A percentile compares a stretch with the other conserved stretches of the same genome.
Conservation (phyloP, 1,284 basidiomycete genomes). For the Rhodotorula mucilaginosa region DNA sequence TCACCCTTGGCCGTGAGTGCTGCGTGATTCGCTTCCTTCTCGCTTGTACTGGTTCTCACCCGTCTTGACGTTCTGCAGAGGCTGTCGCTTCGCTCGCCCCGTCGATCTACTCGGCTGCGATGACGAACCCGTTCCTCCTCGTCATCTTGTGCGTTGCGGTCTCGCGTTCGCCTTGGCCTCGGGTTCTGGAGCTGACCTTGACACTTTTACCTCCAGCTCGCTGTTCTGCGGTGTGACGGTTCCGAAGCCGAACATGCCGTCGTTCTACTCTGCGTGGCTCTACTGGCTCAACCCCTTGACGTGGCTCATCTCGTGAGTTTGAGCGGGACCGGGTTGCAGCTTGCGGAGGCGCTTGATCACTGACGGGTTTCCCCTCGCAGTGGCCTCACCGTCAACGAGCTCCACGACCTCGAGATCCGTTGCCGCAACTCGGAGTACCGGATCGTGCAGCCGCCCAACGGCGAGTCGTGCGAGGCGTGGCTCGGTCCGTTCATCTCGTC, state of each 20-base stretch:
- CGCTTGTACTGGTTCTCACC: background rate
- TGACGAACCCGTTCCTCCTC: slow-evolving; percentile 72
- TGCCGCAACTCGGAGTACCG: slow-evolving; percentile 47
- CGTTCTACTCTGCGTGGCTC: slow-evolving; percentile 68
- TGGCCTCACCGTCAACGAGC: slow-evolving; percentile 72
- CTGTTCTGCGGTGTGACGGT: slow-evolving; percentile 43
- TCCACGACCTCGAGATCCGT: slow-evolving; percentile 67
- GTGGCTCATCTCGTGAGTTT: slow-evolving; percentile 35
- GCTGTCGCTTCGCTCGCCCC: slow-evolving; percentile 71
- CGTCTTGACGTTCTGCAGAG: slow-evolving; percentile 35
- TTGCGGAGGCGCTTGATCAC: too few species aligned
- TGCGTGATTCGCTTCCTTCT: slow-evolving; percentile 63
- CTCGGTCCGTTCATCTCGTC: slow-evolving; percentile 46
- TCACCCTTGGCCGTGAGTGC: background rate
- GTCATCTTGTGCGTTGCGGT: slow-evolving; percentile 30
- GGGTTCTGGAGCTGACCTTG: too few species aligned
- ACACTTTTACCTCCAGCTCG: background rate
- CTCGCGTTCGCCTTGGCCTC: too few species aligned
- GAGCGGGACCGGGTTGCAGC: too few species aligned
- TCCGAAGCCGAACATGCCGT: slow-evolving; percentile 56
- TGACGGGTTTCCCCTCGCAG: too few species aligned
- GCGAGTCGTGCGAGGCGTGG: slow-evolving; percentile 48
- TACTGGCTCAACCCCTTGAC: slow-evolving; percentile 51
- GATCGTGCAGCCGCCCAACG: slow-evolving; percentile 46
- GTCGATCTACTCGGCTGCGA: slow-evolving; percentile 63